Evolutionary conservation across 2,329 filamentous ascomycete species (phyloP).

Genomic region (Colletotrichum filicis): DNA sequence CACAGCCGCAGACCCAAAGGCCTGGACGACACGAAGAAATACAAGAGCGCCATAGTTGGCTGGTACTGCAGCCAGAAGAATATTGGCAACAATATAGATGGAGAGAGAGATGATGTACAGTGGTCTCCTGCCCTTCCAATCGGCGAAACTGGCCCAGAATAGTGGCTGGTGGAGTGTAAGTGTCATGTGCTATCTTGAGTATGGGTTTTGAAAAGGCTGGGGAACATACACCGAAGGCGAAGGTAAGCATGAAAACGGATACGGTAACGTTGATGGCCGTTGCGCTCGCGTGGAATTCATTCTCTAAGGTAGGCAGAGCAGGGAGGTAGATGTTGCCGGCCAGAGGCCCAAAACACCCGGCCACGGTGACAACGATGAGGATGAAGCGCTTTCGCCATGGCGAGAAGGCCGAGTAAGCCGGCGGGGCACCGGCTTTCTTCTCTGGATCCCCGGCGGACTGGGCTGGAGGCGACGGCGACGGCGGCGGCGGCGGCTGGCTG

Average conservation of each 20-base stretch:
- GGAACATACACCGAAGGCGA: constrained; percentile 48
- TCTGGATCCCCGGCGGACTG: constrained; percentile 32
- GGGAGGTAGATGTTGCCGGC: constrained; percentile 57
- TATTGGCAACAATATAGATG: constrained; percentile 51
- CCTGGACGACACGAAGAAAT: constrained; percentile 53
- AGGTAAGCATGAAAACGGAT: constrained; percentile 56
- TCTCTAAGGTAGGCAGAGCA: constrained; percentile 48
- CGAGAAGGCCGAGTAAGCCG: constrained; percentile 51
- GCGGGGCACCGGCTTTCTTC: constrained; percentile 20
- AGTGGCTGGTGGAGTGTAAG: constrained; percentile 45
- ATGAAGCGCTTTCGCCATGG: constrained; percentile 48
- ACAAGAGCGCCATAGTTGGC: constrained; percentile 50
- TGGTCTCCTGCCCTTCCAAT: constrained; percentile 51
- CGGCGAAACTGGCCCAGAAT: constrained; percentile 52
- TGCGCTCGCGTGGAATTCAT: constrained; percentile 48
- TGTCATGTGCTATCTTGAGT: neutral
- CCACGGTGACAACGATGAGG: constrained; percentile 50
- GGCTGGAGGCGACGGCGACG: neutral
- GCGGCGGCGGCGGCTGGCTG: too few species aligned
- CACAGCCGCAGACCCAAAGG: constrained; percentile 54
- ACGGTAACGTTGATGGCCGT: constrained; percentile 55
- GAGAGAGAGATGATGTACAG: constrained; percentile 52
- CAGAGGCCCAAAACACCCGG: constrained; percentile 54
- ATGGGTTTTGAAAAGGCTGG: neutral
- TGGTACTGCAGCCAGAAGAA: constrained; percentile 50